Base-by-base conservation (phyloP, 495 filamentous ascomycete species). In the Penicillium chermesinum region DNA sequence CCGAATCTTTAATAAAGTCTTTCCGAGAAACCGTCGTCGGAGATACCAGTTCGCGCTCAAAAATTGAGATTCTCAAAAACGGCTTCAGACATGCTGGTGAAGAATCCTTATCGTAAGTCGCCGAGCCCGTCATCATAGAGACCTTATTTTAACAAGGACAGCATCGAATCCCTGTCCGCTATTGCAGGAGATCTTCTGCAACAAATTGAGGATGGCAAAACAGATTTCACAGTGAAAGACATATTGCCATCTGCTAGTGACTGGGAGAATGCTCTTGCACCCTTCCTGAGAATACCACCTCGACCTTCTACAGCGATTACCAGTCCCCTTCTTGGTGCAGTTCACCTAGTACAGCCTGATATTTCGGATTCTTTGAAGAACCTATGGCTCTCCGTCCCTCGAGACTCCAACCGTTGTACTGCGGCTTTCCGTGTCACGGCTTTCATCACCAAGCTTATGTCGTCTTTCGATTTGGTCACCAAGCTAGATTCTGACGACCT, bases 361-460 rank as follows among this genome's bases (percentile, higher is more conserved):
- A 20, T 61, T 40, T 40, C 71, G 8, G 57, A 60, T 3, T 52
- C 58, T 5, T 60, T 58, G 33, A 41, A 45, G 41, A 34, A 62
- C 45, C 21, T 55, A 47, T 44, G 61, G 50, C 54, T 67, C 40
- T 58, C 38, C 20, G 51, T 77, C 16, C 55, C 72, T 18, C 68
- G 83, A 34, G 90, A 96, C 66, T 66, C 70, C 2, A 73, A 74
- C 41, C 87, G 86, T 1, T 80, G 80, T 16, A 89, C 89, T 1
- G 70, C 78, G 44, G 80, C 87, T 14, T 78, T 91, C 22, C 75
- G 93, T 41, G 83, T 94, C 69, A 79, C 83, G 14, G 64, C 79
- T 36, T 95, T 87, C 63, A 76, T 78, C 0, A 67, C 74, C 12
- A 75, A 71, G 41, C 56, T 90, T 10, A 49, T 91, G 12, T 66